Conservation (phyloP, 164 flowering plant species). For the Annona cherimola region DNA sequence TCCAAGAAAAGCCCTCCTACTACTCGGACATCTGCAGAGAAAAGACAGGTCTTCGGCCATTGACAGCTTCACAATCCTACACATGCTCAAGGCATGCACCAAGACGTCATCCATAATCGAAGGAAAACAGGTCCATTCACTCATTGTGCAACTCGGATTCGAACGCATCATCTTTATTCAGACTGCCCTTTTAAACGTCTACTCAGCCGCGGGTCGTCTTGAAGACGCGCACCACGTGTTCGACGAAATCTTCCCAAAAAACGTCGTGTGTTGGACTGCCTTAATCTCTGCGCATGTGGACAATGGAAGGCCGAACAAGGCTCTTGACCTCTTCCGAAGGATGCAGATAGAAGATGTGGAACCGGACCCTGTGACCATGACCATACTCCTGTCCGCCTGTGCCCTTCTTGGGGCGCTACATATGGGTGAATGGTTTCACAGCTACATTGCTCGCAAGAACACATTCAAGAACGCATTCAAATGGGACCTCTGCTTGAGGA, state of each 20-base stretch:
- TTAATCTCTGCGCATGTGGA: conserved; percentile 39
- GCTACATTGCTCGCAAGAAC: conserved; percentile 14
- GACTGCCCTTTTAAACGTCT: conserved; percentile 30
- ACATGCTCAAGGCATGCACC: conserved; percentile 33
- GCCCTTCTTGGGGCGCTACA: conserved; percentile 38
- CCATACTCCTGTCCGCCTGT: conserved; percentile 42
- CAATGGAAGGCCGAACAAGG: conserved; percentile 31
- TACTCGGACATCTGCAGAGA: conserved; percentile 14
- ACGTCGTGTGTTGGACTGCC: conserved; percentile 41
- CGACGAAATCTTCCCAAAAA: conserved; percentile 34
- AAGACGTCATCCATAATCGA: conserved; percentile 11
- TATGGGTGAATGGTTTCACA: conserved; percentile 37
- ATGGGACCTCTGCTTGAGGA: conserved; percentile 18
- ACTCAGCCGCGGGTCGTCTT: conserved; percentile 25
- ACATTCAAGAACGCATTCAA: conserved; percentile 12
- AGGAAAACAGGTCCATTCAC: conserved; percentile 31
- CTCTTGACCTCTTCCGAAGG: conserved; percentile 30
- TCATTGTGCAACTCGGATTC: conserved; percentile 25
- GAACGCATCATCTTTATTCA: conserved; percentile 29
- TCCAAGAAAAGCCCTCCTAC: neutral
- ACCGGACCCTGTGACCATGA: conserved; percentile 34
- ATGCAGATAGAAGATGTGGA: conserved; percentile 35
- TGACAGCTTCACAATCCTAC: conserved; percentile 33
- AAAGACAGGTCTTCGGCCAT: conserved; percentile 14
- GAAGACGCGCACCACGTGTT: conserved; percentile 37